Conservation (phyloP, 768 basidiomycete genomes). For the Kwoniella sp. region DNA sequence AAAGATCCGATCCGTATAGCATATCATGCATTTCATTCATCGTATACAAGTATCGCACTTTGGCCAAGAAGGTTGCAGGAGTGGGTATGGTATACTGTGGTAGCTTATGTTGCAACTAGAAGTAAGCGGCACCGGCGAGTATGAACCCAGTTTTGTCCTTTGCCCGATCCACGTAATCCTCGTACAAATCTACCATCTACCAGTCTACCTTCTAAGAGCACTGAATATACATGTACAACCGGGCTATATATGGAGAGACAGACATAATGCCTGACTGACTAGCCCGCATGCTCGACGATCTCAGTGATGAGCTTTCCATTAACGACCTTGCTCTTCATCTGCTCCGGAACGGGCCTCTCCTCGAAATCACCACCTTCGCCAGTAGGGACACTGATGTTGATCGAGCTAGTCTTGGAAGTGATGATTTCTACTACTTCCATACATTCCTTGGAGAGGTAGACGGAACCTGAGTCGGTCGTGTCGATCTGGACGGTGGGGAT, state of each 20-base stretch:
- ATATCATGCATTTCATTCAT: neutral
- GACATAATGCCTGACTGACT: too few species aligned
- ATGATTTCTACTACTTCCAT: conserved; percentile 76
- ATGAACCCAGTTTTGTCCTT: too few species aligned
- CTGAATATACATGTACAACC: too few species aligned
- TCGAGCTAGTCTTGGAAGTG: conserved; percentile 87
- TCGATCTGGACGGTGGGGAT: conserved; percentile 93
- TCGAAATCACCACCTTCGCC: conserved; percentile 90
- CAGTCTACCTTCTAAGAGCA: neutral
- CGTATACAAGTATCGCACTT: neutral
- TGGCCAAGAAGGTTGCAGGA: too few species aligned
- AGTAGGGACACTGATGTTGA: conserved; percentile 86
- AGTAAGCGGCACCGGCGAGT: too few species aligned
- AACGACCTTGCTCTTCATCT: conserved; percentile 81
- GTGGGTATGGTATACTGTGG: conserved; percentile 4
- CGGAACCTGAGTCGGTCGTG: conserved; percentile 89
- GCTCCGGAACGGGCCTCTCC: conserved; percentile 90
- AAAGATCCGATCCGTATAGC: neutral
- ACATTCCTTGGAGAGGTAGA: conserved; percentile 84
- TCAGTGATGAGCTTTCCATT: conserved; percentile 82
- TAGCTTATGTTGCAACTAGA: too few species aligned
- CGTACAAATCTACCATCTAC: conserved; percentile 5
- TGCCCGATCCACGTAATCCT: too few species aligned
- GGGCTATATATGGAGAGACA: too few species aligned
- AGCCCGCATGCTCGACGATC: conserved; percentile 77